These are phyloP conservation scores for Xylaria hypoxylon DNA, from an alignment of 2,329 filamentous ascomycete species.

Conservation along the genomic window DNA sequence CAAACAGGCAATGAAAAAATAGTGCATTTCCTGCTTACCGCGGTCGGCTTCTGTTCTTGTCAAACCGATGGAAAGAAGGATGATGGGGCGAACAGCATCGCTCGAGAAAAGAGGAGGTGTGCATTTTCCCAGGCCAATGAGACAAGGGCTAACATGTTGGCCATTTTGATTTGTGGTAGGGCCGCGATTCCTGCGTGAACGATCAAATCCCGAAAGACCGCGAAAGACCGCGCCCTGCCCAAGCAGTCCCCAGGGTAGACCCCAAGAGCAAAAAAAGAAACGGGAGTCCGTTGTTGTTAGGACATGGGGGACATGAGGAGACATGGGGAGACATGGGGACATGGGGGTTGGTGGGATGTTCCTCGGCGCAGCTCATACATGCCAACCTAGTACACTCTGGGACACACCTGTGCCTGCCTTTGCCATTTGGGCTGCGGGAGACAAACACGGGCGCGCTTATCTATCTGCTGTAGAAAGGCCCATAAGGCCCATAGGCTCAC, in stretches of 20 bases:
- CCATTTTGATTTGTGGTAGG: constrained; percentile 34
- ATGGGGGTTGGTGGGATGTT: constrained; percentile 12
- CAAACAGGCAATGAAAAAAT: constrained; percentile 39
- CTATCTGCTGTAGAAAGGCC: not conserved
- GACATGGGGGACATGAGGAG: constrained; percentile 27
- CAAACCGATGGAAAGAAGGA: constrained; percentile 34
- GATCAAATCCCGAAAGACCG: constrained; percentile 49
- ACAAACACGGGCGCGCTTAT: constrained; percentile 19
- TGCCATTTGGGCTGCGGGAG: not conserved
- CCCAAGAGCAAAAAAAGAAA: constrained; percentile 18
- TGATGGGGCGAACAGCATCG: constrained; percentile 42
- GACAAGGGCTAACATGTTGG: constrained; percentile 27
- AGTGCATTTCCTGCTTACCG: constrained; percentile 31
- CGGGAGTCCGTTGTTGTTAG: constrained; percentile 15
- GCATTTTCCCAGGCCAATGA: constrained; percentile 45
- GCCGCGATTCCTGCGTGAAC: no score
- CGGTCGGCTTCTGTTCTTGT: constrained; percentile 34
- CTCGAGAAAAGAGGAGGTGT: constrained; percentile 46
- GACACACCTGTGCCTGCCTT: not conserved
- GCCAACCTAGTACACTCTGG: constrained; percentile 2
- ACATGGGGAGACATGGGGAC: no score
- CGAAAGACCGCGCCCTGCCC: constrained; percentile 43
- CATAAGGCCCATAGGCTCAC: not conserved
- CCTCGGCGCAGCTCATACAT: constrained; percentile 15
- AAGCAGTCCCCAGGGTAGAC: constrained; percentile 12